Conservation (phyloP, 2,329 filamentous ascomycete genomes). For the Apiospora malaysiana region DNA sequence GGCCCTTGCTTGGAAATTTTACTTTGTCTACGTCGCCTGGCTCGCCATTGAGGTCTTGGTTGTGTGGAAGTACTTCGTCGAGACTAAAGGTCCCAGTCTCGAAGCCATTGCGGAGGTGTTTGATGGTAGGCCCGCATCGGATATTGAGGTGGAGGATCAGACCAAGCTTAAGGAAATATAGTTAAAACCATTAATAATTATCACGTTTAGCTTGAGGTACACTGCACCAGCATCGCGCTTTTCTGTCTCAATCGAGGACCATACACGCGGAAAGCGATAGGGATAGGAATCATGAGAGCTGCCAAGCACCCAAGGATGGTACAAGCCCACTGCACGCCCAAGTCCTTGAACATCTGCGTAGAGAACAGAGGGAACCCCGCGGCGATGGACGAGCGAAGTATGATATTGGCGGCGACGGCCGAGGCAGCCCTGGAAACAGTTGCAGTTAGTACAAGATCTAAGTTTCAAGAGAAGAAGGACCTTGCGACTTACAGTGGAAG, state of each 20-base stretch:
- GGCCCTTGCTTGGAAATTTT: too few relatives aligned
- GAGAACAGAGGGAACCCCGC: conserved; percentile 52
- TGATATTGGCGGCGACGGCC: conserved; percentile 47
- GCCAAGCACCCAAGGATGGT: conserved; percentile 14
- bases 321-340: conserved; percentile 45
- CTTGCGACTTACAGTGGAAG: conserved; percentile 5
- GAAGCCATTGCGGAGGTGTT: too few relatives aligned
- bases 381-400: conserved; percentile 48
- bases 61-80: too few relatives aligned
- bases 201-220: neutral
- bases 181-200: too few relatives aligned
- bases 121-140: too few relatives aligned
- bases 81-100: too few relatives aligned
- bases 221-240: neutral
- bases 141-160: too few relatives aligned
- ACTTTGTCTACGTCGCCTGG: too few relatives aligned
- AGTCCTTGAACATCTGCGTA: conserved; percentile 43
- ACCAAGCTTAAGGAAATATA: too few relatives aligned
- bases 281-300: conserved; percentile 3
- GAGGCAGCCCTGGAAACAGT: neutral
- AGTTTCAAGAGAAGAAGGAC: neutral
- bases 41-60: too few relatives aligned
- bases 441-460: neutral
- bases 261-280: conserved; percentile 16
- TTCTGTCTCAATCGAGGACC: neutral